Evolutionary conservation across 208 protist species (phyloP).

Genomic region (Trypanosoma mega): DNA sequence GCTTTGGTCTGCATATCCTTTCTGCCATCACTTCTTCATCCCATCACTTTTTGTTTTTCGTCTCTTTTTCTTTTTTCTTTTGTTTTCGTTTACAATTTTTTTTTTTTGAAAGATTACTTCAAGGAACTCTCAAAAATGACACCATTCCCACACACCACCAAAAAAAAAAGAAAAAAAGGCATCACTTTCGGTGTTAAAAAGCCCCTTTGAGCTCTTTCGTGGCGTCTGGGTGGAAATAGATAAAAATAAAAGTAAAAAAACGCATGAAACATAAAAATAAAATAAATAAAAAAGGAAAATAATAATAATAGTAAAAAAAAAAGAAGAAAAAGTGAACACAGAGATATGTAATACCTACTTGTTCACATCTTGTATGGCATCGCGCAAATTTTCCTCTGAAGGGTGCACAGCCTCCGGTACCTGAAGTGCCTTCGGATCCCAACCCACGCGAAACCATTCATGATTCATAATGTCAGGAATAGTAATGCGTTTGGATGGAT

Average conservation of each 20-base stretch:
- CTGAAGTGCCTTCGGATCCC: constrained; percentile 45
- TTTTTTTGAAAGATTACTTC: not conserved
- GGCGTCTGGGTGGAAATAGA: no score
- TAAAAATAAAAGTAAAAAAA: no score
- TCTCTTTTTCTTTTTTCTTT: not conserved
- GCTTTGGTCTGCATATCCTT: no score
- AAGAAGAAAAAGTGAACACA: no score
- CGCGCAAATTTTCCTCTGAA: constrained; percentile 6
- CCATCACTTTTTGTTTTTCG: not conserved
- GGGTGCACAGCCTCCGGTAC: not conserved
- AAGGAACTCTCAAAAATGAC: constrained; percentile 1
- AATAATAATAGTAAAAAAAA: no score
- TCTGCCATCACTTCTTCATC: no score
- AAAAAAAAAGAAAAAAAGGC: not conserved
- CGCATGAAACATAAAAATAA: no score
- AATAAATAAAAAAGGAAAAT: no score
- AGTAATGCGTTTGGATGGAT: constrained; percentile 79
- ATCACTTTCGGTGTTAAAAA: no score
- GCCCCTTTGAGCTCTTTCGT: no score
- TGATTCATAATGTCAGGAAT: constrained; percentile 84
- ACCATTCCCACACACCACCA: not conserved
- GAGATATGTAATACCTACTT: no score
- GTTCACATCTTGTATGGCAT: constrained; percentile 19
- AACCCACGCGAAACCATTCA: constrained; percentile 84
- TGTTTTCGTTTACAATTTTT: not conserved